These are phyloP conservation scores for Pyrenula aspistea DNA, from an alignment of 495 filamentous ascomycete genomes.

Conservation along the genomic window DNA sequence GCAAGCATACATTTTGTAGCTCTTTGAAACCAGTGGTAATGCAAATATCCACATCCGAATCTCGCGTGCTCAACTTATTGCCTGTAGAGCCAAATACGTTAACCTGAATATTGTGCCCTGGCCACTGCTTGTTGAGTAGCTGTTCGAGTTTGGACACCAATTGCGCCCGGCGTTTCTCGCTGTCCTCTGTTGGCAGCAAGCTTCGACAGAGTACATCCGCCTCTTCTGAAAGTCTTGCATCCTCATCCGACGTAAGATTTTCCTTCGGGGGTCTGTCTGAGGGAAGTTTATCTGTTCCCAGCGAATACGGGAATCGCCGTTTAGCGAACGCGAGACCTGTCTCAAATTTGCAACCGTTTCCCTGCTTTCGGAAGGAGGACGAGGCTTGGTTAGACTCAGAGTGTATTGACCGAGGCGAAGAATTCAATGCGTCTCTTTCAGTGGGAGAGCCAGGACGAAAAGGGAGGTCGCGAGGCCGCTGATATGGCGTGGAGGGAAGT, in stretches of 20 bases:
- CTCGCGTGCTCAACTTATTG: constrained; percentile 87
- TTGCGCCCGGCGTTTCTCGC: constrained; percentile 58
- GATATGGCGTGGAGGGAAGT: constrained; percentile 87
- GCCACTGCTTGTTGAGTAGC: constrained; percentile 82
- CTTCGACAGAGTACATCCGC: constrained; percentile 74
- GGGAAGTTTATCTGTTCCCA: constrained; percentile 65
- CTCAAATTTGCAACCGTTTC: constrained; percentile 69
- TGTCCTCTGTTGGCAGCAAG: constrained; percentile 71
- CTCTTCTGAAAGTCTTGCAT: constrained; percentile 63
- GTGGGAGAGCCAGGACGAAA: constrained; percentile 81
- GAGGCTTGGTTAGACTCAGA: constrained; percentile 72
- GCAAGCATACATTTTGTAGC: constrained; percentile 73
- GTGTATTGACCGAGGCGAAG: constrained; percentile 80
- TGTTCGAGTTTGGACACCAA: constrained; percentile 79
- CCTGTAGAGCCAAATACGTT: constrained; percentile 95
- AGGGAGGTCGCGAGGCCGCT: constrained; percentile 72
- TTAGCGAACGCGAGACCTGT: constrained; percentile 58
- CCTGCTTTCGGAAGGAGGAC: constrained; percentile 48
- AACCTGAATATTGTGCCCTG: constrained; percentile 77
- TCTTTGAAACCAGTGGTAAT: constrained; percentile 82
- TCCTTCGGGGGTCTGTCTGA: constrained; percentile 55
- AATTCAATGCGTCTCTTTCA: constrained; percentile 54
- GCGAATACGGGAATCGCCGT: constrained; percentile 79
- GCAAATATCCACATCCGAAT: constrained; percentile 97
- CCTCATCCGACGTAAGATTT: constrained; percentile 60